Evolutionary conservation across 768 basidiomycete genomes (phyloP).

Genomic region (Heimioporus sp.): DNA sequence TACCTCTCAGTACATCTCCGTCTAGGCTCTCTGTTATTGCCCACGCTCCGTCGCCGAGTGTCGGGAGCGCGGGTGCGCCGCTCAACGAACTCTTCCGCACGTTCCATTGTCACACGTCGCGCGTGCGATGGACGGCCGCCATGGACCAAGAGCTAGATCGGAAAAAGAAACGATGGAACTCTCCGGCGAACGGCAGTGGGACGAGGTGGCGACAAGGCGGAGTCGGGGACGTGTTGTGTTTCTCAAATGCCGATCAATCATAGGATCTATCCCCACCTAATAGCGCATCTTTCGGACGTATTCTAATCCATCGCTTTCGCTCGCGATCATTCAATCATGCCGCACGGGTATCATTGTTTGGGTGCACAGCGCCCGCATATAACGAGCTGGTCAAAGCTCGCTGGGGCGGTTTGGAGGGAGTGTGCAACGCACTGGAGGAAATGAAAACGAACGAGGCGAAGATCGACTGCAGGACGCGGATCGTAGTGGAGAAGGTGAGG

Average conservation of each 20-base stretch:
- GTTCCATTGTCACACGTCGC: conserved; percentile 51
- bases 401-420: conserved; percentile 81
- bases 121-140: conserved; percentile 49
- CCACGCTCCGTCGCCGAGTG: conserved; percentile 3
- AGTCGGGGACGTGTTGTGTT: not conserved
- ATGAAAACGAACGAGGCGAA: conserved; percentile 80
- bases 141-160: conserved; percentile 58
- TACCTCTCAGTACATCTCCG: conserved; percentile 8
- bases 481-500: conserved; percentile 60
- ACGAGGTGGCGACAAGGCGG: conserved; percentile 41
- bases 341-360: conserved; percentile 75
- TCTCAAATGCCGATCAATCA: conserved; percentile 44
- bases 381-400: conserved; percentile 88
- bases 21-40: not conserved
- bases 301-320: conserved; percentile 73
- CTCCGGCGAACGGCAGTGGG: conserved; percentile 56
- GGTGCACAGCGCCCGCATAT: conserved; percentile 85
- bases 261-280: conserved; percentile 68
- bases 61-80: conserved; percentile 12
- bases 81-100: conserved; percentile 54
- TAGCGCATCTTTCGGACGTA: conserved; percentile 78
- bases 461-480: conserved; percentile 57
- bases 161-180: conserved; percentile 75
- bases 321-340: conserved; percentile 84
- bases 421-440: conserved; percentile 71